These are phyloP conservation scores for Fusarium penzigii DNA, from an alignment of 2,329 filamentous ascomycete genomes.

Conservation along the genomic window DNA sequence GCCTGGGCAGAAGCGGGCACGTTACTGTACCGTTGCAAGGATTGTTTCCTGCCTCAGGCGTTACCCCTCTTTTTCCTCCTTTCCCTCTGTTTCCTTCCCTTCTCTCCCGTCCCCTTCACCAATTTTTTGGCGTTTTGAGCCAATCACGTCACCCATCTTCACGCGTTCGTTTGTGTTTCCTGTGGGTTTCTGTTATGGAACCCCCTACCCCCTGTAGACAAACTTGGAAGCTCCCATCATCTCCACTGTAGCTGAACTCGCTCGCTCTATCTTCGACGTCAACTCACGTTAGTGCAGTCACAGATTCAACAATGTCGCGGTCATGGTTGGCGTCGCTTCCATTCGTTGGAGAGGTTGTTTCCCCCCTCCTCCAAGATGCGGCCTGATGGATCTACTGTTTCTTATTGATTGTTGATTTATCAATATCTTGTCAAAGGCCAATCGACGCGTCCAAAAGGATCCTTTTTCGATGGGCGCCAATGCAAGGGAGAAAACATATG, in stretches of 20 bases:
- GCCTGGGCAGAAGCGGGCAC: no score
- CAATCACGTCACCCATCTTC: no score
- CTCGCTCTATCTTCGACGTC: neutral
- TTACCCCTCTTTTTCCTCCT: neutral
- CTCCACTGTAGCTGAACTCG: neutral
- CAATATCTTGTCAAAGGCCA: slow-evolving; percentile 10
- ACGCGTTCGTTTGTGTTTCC: no score
- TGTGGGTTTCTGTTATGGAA: no score
- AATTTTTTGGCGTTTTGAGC: no score
- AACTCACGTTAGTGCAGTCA: neutral
- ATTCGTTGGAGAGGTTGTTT: neutral
- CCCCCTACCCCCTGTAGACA: neutral
- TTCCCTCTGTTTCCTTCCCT: no score
- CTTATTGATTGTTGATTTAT: no score
- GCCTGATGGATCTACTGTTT: no score
- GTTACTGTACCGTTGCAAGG: neutral
- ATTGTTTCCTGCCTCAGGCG: slow-evolving; percentile 14
- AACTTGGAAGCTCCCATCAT: neutral
- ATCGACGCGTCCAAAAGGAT: slow-evolving; percentile 20
- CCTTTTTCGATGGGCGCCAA: slow-evolving; percentile 12
- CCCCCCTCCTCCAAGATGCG: no score
- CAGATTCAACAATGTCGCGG: neutral
- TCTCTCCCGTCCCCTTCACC: no score
- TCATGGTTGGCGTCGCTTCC: neutral
- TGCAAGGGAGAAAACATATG: slow-evolving; percentile 22